Base-by-base conservation (phyloP, 192 early-diverging fungal genomes). In the Gamsiella multidivaricata region DNA sequence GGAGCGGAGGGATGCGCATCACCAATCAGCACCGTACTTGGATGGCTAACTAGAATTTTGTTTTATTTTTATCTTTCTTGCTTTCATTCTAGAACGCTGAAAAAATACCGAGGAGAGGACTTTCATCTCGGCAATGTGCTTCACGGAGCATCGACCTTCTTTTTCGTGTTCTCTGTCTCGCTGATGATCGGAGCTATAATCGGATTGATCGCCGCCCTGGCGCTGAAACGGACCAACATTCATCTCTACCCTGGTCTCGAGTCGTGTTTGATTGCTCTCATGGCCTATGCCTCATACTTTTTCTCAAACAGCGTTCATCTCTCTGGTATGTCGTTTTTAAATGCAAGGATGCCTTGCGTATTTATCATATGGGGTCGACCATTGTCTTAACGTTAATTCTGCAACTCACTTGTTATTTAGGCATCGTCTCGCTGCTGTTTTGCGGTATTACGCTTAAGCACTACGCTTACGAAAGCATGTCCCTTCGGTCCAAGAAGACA, bases 401-500 rank as follows among this genome's bases (percentile, higher is more conserved):
- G 18, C 43, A 46, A 49, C 18, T 8, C 5, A 4, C 32, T 32
- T 5, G 42, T 54, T 29, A 14, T 26, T 7, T 78, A 84, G 82
- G 83, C 14, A 98, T 98, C 47, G 97, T 98, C 25, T 93, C 94
- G 6, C 85, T 98, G 12, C 81, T 98, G 33, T 98, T 98, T 81
- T 94, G 92, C 69, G 93, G 94, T 9, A 97, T 97, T 36, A 91
- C 90, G 0, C 81, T 97, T 47, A 96, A 95, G 68, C 97, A 98
- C 67, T 99, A 99, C 73, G 93, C 92, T 0, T 96, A 95, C 82
- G 87, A 92, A 57, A 96, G 95, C 80, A 90, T 99, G 90, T 93
- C 92, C 11, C 60, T 81, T 17, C 82, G 86, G 12, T 92, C 89
- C 52, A 87, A 94, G 74, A 76, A 90, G 29, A 94, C 96, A 3